Evolutionary conservation across 352 stramenopile genomes (phyloP).

Genomic region (Aphanomyces euteiches): DNA sequence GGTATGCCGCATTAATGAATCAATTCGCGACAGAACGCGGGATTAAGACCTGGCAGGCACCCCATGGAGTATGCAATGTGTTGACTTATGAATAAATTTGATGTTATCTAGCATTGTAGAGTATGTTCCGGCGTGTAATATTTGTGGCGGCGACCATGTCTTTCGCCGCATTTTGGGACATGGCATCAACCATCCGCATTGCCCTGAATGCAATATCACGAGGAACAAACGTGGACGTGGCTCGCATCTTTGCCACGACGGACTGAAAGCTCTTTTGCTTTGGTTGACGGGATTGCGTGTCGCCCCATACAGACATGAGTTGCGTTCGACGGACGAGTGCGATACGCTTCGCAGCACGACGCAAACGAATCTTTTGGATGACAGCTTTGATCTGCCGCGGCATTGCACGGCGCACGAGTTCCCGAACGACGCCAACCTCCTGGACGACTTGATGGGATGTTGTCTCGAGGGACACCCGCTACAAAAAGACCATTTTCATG

Average conservation of each 20-base stretch:
- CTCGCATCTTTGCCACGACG: neutral
- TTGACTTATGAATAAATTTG: too few species aligned
- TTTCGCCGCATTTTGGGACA: neutral
- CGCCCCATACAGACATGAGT: too few species aligned
- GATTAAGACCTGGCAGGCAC: too few species aligned
- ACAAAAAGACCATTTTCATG: neutral
- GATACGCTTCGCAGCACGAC: neutral
- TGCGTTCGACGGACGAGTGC: neutral
- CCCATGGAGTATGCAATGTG: too few species aligned
- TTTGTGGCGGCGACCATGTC: neutral
- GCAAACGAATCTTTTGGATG: neutral
- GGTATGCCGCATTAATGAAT: too few species aligned
- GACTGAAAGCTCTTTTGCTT: neutral
- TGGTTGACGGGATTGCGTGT: neutral
- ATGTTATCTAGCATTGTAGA: neutral
- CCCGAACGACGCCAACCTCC: neutral
- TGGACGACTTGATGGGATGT: neutral
- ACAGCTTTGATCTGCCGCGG: neutral
- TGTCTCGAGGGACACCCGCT: neutral
- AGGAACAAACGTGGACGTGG: neutral
- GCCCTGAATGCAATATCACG: neutral
- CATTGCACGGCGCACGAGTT: neutral
- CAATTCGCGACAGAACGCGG: too few species aligned
- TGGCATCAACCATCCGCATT: neutral
- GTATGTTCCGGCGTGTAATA: neutral